Evolutionary conservation across 768 basidiomycete genomes (phyloP), one percentile per base, ranked within the genome.

Genomic region (Amanita exitialis): DNA sequence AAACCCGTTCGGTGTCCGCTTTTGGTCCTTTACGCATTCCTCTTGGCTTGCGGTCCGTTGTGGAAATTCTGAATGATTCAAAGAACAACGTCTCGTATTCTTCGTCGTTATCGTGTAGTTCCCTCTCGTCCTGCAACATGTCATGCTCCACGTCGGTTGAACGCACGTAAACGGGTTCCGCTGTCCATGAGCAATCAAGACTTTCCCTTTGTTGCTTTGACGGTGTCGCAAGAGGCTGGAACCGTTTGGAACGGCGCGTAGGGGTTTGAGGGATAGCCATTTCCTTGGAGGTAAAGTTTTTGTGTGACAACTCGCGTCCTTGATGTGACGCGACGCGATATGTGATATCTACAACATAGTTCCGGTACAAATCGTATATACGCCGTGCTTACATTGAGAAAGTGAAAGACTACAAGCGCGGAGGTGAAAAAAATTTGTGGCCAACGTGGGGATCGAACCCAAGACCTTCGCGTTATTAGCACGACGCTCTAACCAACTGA

Each of bases 401-500:
- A 9, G n/a, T n/a, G 3, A 18, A 8, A 37, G 16, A 18, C 5
- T 5, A 18, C 0, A 25, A n/a, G 42, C n/a, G 13, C 1, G 9
- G 30, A 32, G 2, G 9, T 4, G 9, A 15, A 43, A 39, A 50
- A 50, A 35, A 42, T 0, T 3, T n/a, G 6, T 82, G 79, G 80
- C 80, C 79, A 80, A 80, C 77, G 76, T 80, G 79, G 79, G 80
- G 80, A 74, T 82, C 79, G 80, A 82, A 82, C 80, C 80, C 80
- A 82, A 77, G 81, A 81, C 80, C 79, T 83, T 82, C 78, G 80
- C 76, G 78, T 81, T 79, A 82, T 83, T 86, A 86, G 83, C 80
- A 83, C 83, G 79, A 86, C 83, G 84, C 85, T 86, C 85, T 86
- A 86, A 87, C 85, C 86, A 86, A 72, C 86, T 88, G 85, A 88